Base-by-base conservation (phyloP, 108 stramenopile genomes). In the Nitzschia palea region DNA sequence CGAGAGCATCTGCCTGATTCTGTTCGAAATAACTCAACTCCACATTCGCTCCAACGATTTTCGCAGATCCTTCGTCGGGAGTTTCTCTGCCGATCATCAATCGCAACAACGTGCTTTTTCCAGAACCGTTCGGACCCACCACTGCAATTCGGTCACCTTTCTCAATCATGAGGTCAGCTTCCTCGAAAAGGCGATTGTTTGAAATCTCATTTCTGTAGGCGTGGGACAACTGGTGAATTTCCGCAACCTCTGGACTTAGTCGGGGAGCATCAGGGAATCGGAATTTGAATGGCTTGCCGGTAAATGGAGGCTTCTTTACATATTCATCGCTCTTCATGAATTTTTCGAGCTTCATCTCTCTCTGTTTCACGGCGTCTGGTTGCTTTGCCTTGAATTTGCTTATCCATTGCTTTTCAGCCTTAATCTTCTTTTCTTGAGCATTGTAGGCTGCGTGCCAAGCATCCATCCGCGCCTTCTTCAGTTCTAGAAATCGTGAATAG, bases 261-360 rank as follows among this genome's bases (percentile, higher is more conserved):
- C 98, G 91, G 48, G 98, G 96, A 55, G 95, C 93, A 29, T 90
- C 82, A 6, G 98, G 98, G 66, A 98, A 98, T 22, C 98, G 92
- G 80, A 98, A 98, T 20, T 74, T 73, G 79, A 98, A 96, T 26
- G 93, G 94, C 44, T 94, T 96, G 5, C 93, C 95, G 0, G 63
- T 50, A 56, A 91, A 90, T 3, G 96, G 96, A n/a, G 98, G 96
- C 55, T 89, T 92, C 65, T 95, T 70, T 10, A 97, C 94, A 57
- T 91, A 94, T n/a, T 96, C 96, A 0, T 93, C 90, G 60, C 93
- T 92, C 47, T 86, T 85, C 48, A 83, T 71, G 44, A 91, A 67
- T 63, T 91, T 95, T 44, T 91, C 88, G 17, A 95, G 62, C 63
- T 87, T 85, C 1, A 80, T 86, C 62, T 77, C 47, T 9, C 90